Conservation (phyloP, 768 basidiomycete species). For the Mycena floridula region DNA sequence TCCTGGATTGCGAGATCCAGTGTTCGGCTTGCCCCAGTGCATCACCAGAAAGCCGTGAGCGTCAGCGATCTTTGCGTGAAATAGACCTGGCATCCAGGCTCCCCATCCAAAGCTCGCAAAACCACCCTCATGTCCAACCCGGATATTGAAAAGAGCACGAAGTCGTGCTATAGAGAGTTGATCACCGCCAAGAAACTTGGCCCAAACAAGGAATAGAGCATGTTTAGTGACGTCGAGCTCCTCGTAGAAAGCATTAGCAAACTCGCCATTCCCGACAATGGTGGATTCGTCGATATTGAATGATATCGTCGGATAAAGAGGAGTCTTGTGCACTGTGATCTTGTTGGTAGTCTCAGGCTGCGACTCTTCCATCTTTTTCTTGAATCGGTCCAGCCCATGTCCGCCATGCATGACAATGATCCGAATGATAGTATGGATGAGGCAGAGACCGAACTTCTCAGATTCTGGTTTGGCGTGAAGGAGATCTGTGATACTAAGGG, state of each 20-base stretch:
- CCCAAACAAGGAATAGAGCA: neutral
- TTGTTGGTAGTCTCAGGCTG: slow-evolving; percentile 15
- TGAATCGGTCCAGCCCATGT: slow-evolving; percentile 19
- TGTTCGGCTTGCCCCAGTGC: no score
- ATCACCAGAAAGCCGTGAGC: no score
- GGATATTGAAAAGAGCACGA: slow-evolving; percentile 21
- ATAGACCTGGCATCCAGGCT: slow-evolving; percentile 25
- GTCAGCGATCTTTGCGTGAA: slow-evolving; percentile 32
- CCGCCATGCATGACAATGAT: slow-evolving; percentile 26
- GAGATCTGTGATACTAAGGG: slow-evolving; percentile 19
- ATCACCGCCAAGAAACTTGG: slow-evolving; percentile 22
- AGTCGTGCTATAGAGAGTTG: slow-evolving; percentile 30
- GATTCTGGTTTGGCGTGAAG: slow-evolving; percentile 16
- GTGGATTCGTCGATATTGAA: slow-evolving; percentile 31
- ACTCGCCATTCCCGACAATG: slow-evolving; percentile 28
- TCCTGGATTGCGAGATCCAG: no score
- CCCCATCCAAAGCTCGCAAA: slow-evolving; percentile 16
- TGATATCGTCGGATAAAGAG: slow-evolving; percentile 21
- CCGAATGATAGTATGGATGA: slow-evolving; percentile 21
- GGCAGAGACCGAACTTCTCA: slow-evolving; percentile 5
- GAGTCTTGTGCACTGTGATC: slow-evolving; percentile 23
- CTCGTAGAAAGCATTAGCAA: slow-evolving; percentile 19
- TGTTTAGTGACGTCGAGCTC: slow-evolving; percentile 18
- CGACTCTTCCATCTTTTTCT: slow-evolving; percentile 8
- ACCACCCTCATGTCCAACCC: slow-evolving; percentile 24